These are phyloP conservation scores for Xylariaceae sp. DNA, from an alignment of 2,329 filamentous ascomycete genomes.

Conservation along the genomic window DNA sequence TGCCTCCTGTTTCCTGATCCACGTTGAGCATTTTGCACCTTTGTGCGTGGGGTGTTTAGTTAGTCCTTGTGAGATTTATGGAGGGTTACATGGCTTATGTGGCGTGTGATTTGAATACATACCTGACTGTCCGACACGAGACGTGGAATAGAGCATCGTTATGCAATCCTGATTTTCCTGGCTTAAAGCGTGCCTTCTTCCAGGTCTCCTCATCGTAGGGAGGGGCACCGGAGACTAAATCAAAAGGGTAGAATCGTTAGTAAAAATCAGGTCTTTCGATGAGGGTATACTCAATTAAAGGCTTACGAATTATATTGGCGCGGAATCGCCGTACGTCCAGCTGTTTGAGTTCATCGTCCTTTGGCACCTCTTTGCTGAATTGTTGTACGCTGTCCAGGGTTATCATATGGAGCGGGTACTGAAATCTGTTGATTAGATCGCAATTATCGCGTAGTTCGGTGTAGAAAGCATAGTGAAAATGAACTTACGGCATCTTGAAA, in stretches of 20 bases:
- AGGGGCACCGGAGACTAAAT: slow-evolving; percentile 64
- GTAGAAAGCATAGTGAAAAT: neutral
- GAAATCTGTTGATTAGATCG: too few relatives aligned
- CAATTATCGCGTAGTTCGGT: neutral
- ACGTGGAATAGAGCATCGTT: slow-evolving; percentile 56
- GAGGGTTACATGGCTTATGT: neutral
- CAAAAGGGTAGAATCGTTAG: neutral
- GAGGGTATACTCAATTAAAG: neutral
- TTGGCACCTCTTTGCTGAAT: slow-evolving; percentile 63
- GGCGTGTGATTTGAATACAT: slow-evolving; percentile 33
- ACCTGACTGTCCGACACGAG: slow-evolving; percentile 70
- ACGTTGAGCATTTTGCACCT: slow-evolving; percentile 76
- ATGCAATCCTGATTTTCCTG: slow-evolving; percentile 55
- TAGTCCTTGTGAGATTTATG: neutral
- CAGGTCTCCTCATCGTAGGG: slow-evolving; percentile 75
- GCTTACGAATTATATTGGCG: slow-evolving; percentile 72
- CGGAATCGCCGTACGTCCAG: slow-evolving; percentile 71
- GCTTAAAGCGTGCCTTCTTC: slow-evolving; percentile 64
- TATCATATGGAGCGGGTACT: slow-evolving; percentile 75
- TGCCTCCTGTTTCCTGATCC: slow-evolving; percentile 64
- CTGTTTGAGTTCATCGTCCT: slow-evolving; percentile 53
- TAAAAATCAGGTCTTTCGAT: neutral
- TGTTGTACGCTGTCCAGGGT: slow-evolving; percentile 69
- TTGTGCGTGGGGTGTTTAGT: slow-evolving; percentile 5
- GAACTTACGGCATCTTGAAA: slow-evolving; percentile 72